Evolutionary conservation across 1,139 yeast genomes (phyloP), one percentile per base, ranked within the genome.

Genomic region (Pichia sp.): DNA sequence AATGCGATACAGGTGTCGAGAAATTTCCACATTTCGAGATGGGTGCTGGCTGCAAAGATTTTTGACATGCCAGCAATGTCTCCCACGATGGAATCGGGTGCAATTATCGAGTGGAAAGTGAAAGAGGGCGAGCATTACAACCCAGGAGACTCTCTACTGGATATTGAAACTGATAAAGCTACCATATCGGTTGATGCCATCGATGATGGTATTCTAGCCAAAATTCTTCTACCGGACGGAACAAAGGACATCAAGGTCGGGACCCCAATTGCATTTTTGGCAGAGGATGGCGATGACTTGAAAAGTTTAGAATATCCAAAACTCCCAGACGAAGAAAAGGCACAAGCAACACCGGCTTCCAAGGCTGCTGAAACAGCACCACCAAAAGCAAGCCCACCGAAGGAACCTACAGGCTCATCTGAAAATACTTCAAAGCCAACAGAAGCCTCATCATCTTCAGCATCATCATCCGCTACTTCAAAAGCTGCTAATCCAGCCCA

Each of bases 61-160:
- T 89, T 87, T 72, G 82, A 77, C 54, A 93, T 93, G 98, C 99
- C 99, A 4, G 97, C 99, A 31, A 89, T 93, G 97, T 90, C 97
- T 7, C 99, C 99, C 44, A 93, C 99, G 23, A 93, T 93, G 99
- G 90, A 93, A 32, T 90, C 85, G 68, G 99, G 99, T 49, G 97
- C 96, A n/a, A 81, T 93, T 63, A 89, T 90, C n/a, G 78, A 82
- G 54, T 93, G 99, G 99, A 89, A 90, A 70, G 78, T 84, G 66
- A 84, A 90, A 68, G 84, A 85, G 50, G 97, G 97, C 49, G 95
- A 89, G 11, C 59, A 75, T 6, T 92, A 86, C 71, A 69, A 75
- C 47, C 82, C 96, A 5, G 99, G 99, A 32, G 98, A 93, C 67
- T 90, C 88, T 2, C 72, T 90, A 54, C 73, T 90, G 53, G 97